A percentile compares a stretch with the other conserved stretches of the same genome.
phyloP scores from a whole-genome alignment of 2,329 filamentous ascomycete species.

The Alternaria triticina region DNA sequence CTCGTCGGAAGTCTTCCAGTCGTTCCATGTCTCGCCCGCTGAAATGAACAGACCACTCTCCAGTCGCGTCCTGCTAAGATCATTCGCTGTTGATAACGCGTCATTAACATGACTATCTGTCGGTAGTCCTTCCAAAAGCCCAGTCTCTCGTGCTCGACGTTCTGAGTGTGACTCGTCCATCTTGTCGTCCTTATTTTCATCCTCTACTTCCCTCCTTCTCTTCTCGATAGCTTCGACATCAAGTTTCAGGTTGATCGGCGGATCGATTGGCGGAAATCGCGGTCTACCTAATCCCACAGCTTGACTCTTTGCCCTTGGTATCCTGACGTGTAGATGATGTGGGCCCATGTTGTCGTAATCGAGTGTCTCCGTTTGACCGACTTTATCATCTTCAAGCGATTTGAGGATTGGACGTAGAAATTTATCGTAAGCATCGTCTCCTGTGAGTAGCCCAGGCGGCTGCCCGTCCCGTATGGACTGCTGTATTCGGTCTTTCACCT shows the following conservation, averaged over 20 bases:
- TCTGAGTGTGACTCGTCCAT: background rate
- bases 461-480: background rate
- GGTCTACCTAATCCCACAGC: background rate
- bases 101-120: background rate
- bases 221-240: background rate
- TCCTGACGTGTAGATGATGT: background rate
- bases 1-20: background rate
- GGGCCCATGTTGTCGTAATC: background rate
- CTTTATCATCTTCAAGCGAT: background rate
- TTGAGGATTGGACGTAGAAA: background rate
- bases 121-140: background rate
- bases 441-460: background rate
- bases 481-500: background rate
- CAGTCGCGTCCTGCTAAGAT: background rate
- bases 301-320: background rate
- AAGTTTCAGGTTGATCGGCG: background rate
- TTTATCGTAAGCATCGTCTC: background rate
- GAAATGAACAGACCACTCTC: background rate
- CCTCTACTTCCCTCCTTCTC: background rate
- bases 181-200: rapidly evolving
- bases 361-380: background rate
- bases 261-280: background rate
- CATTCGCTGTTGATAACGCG: background rate
- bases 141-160: background rate
- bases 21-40: background rate